A percentile compares a stretch with the other conserved stretches of the same genome.
Conservation (phyloP, 495 filamentous ascomycete species). For the Cetradonia linearis region DNA sequence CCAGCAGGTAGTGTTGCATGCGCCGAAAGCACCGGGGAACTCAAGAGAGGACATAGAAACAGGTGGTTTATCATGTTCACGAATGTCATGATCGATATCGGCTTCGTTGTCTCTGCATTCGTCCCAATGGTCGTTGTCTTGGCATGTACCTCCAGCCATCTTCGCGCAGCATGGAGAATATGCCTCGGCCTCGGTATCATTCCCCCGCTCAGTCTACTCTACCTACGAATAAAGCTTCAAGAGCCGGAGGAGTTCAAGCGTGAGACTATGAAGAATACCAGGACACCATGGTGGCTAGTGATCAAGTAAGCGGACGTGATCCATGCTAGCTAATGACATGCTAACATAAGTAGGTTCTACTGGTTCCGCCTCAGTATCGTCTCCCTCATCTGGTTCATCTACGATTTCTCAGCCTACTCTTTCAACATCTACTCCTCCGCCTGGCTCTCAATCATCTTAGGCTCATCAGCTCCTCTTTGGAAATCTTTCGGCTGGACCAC, state of each 20-base stretch:
- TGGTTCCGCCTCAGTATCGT: slow-evolving; percentile 55
- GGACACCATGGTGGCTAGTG: slow-evolving; percentile 41
- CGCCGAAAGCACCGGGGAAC: slow-evolving; percentile 73
- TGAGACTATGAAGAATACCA: slow-evolving; percentile 41
- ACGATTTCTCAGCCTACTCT: slow-evolving; percentile 74
- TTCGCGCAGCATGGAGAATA: slow-evolving; percentile 65
- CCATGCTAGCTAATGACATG: background rate
- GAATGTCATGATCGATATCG: slow-evolving; percentile 77
- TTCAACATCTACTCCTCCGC: slow-evolving; percentile 69
- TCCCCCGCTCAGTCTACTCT: slow-evolving; percentile 65
- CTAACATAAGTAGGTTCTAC: slow-evolving; percentile 35
- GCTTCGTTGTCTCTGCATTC: slow-evolving; percentile 65
- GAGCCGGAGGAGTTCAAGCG: slow-evolving; percentile 76
- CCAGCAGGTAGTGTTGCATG: slow-evolving; percentile 78
- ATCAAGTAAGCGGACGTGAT: slow-evolving; percentile 33
- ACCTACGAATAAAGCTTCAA: slow-evolving; percentile 61
- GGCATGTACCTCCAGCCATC: slow-evolving; percentile 56
- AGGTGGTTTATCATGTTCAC: slow-evolving; percentile 92
- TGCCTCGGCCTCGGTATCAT: slow-evolving; percentile 69
- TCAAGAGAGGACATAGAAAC: slow-evolving; percentile 70
- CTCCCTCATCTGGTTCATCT: slow-evolving; percentile 83
- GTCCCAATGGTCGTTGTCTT: slow-evolving; percentile 63
- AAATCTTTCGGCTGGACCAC: slow-evolving; percentile 78
- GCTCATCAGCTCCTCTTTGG: slow-evolving; percentile 47
- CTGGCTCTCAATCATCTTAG: slow-evolving; percentile 58